Evolutionary conservation across 352 stramenopile species (phyloP).

Genomic region (Pythium scleroteichum): DNA sequence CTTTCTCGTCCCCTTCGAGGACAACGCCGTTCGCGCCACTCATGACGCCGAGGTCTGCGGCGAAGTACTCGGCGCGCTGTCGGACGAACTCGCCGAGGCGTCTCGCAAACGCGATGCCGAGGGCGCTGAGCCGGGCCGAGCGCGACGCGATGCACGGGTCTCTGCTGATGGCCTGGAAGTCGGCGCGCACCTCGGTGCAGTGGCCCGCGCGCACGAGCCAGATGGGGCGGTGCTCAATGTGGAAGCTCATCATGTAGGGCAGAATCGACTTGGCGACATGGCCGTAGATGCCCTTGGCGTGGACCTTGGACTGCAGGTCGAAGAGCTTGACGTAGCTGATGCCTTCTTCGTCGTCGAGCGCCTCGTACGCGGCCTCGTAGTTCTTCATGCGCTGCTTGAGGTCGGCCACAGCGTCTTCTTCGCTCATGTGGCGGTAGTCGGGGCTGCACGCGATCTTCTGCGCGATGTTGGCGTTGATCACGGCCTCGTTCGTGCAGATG

Average conservation of each 20-base stretch:
- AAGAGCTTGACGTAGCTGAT: conserved; percentile 92
- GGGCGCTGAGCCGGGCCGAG: conserved; percentile 82
- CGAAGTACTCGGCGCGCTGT: conserved; percentile 50
- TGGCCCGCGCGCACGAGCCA: conserved; percentile 92
- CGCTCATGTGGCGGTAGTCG: conserved; percentile 79
- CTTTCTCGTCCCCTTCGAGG: conserved; percentile 38
- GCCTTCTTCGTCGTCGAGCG: conserved; percentile 80
- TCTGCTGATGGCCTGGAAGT: conserved; percentile 69
- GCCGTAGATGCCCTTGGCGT: conserved; percentile 85
- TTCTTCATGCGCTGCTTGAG: conserved; percentile 85
- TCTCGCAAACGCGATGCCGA: conserved; percentile 92
- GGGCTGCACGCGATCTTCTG: conserved; percentile 77
- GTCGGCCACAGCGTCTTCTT: conserved; percentile 73
- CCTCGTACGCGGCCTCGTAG: conserved; percentile 88
- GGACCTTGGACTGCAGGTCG: conserved; percentile 85
- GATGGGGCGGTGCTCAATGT: conserved; percentile 92
- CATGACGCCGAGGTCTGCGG: conserved; percentile 11
- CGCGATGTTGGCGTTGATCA: conserved; percentile 84
- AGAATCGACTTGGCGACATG: conserved; percentile 91
- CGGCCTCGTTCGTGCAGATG: conserved; percentile 91
- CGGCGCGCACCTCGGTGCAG: conserved; percentile 64
- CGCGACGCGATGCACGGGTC: conserved; percentile 75
- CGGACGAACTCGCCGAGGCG: conserved; percentile 92
- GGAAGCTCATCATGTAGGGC: conserved; percentile 94
- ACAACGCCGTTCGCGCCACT: conserved; percentile 24